These are phyloP conservation scores for Clarireedia monteithiana DNA, from an alignment of 2,329 filamentous ascomycete species.

Conservation along the genomic window DNA sequence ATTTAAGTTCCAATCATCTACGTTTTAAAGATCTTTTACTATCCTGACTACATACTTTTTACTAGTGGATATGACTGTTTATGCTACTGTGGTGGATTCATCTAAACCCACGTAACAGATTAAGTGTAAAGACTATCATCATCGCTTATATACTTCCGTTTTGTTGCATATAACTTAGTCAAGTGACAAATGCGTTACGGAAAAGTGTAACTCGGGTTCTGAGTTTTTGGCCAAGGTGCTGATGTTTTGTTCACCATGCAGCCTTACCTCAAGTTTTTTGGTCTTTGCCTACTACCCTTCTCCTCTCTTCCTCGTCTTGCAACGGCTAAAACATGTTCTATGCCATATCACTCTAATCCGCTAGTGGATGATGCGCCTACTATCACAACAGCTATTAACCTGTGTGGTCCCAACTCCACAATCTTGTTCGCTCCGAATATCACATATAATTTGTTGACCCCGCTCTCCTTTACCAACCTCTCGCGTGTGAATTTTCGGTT, in stretches of 20 bases:
- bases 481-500: neutral
- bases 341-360: constrained; percentile 1
- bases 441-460: constrained; percentile 1
- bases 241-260: neutral
- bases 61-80: too few relatives aligned
- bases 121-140: too few relatives aligned
- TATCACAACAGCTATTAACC: neutral
- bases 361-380: neutral
- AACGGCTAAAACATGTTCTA: neutral
- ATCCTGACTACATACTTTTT: too few relatives aligned
- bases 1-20: too few relatives aligned
- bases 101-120: too few relatives aligned
- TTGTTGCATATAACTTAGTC: too few relatives aligned
- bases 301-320: neutral
- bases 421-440: neutral
- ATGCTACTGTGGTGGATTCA: too few relatives aligned
- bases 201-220: too few relatives aligned
- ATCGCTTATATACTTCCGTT: too few relatives aligned
- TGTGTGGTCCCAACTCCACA: neutral
- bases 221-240: too few relatives aligned
- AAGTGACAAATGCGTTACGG: too few relatives aligned
- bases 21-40: too few relatives aligned
- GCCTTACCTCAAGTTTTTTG: neutral
- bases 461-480: neutral
- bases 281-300: neutral